A percentile compares a stretch with the other conserved stretches of the same genome.
Conservation (phyloP, 2,329 filamentous ascomycete species). For the Epicoccum nigrum region DNA sequence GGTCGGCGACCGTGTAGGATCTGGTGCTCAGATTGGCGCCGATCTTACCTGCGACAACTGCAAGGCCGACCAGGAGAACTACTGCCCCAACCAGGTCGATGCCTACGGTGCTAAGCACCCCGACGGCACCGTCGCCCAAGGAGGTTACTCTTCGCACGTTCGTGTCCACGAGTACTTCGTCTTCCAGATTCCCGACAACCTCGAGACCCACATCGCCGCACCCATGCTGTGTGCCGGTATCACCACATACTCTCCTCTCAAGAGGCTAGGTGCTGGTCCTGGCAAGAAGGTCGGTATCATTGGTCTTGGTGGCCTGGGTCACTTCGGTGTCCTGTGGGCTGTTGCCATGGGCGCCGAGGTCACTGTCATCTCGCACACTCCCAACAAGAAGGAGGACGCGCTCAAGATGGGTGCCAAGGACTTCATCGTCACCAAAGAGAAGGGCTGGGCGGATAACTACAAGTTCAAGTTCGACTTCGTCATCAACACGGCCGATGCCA, state of each 20-base stretch:
- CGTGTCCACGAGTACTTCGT: conserved; percentile 78
- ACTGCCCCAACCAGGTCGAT: conserved; percentile 57
- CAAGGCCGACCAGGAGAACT: conserved; percentile 61
- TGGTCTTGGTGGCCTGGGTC: conserved; percentile 64
- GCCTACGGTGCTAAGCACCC: conserved; percentile 58
- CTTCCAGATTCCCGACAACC: conserved; percentile 76
- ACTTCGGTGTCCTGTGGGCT: conserved; percentile 58
- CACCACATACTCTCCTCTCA: conserved; percentile 78
- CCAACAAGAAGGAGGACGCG: conserved; percentile 65
- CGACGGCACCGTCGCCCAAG: conserved; percentile 68
- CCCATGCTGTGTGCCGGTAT: conserved; percentile 87
- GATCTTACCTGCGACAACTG: conserved; percentile 58
- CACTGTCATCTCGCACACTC: conserved; percentile 65
- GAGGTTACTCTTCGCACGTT: conserved; percentile 71
- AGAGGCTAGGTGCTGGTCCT: conserved; percentile 74
- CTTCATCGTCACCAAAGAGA: conserved; percentile 63
- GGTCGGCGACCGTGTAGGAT: conserved; percentile 54
- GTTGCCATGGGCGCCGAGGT: conserved; percentile 65
- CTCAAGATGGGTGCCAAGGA: conserved; percentile 65
- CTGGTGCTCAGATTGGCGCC: conserved; percentile 58
- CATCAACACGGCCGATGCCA: conserved; percentile 74
- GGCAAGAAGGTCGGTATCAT: conserved; percentile 81
- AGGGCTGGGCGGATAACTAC: conserved; percentile 63
- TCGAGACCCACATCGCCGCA: conserved; percentile 66
- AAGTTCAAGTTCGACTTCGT: conserved; percentile 74